Conservation (phyloP, 2,329 filamentous ascomycete species). For the Ceratocystis alfenasii region DNA sequence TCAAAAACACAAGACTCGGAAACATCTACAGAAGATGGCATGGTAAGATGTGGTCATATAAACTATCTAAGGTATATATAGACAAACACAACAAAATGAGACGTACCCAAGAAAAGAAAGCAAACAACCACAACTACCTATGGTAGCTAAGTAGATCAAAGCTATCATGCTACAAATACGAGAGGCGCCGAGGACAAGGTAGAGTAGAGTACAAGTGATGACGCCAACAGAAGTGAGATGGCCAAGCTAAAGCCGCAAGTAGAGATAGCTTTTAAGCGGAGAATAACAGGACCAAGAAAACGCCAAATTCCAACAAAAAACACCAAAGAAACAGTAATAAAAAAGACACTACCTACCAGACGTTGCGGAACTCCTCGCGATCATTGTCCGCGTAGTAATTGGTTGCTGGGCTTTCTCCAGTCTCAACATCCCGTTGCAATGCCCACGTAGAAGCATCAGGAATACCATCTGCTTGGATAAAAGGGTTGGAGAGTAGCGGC, state of each 20-base stretch:
- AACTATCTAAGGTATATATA: background rate
- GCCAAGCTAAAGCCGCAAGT: background rate
- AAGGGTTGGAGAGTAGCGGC: conserved; percentile 12
- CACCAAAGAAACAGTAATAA: background rate
- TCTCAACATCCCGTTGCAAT: background rate
- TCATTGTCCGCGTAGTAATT: conserved; percentile 29
- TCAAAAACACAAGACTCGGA: background rate
- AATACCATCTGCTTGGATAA: conserved; percentile 16
- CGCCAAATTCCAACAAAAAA: conserved; percentile 6
- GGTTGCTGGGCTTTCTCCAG: background rate
- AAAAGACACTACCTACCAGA: conserved; percentile 31
- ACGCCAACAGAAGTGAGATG: background rate
- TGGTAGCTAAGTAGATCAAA: background rate
- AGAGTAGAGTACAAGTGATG: background rate
- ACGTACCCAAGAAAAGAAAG: conserved; percentile 1
- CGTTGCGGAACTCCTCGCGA: conserved; percentile 36
- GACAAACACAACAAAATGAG: background rate
- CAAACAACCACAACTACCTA: background rate
- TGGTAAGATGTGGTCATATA: background rate
- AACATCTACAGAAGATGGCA: background rate
- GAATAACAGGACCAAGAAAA: conserved; percentile 5
- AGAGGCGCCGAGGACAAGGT: background rate
- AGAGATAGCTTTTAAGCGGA: background rate
- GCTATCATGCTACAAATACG: background rate
- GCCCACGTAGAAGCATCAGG: conserved; percentile 3